These are phyloP conservation scores for Aspergillus nidulans DNA, from an alignment of 495 filamentous ascomycete species.

Conservation along the genomic window DNA sequence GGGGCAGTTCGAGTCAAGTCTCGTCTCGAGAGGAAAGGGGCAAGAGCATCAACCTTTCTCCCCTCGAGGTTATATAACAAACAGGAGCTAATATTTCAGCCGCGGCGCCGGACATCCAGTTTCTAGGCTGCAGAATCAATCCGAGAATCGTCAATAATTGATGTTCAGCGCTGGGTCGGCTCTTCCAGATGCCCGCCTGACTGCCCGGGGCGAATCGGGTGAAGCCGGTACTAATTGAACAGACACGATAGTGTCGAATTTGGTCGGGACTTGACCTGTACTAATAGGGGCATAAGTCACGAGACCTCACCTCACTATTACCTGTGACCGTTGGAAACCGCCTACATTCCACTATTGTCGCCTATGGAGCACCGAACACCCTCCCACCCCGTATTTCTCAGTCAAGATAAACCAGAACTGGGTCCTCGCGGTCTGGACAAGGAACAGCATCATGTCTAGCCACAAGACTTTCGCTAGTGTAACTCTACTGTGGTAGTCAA, in stretches of 20 bases:
- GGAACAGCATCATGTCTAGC: too few species aligned
- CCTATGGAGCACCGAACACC: not conserved
- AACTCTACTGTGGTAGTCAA: not conserved
- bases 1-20: constrained; percentile 11
- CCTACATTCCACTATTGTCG: not conserved
- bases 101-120: not conserved
- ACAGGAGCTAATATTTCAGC: not conserved
- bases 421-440: too few species aligned
- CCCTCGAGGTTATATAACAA: not conserved
- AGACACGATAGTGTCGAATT: not conserved
- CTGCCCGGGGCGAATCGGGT: not conserved
- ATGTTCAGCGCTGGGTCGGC: not conserved
- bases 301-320: not conserved
- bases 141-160: not conserved
- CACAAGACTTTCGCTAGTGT: not conserved
- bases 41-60: not conserved
- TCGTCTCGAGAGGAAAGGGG: not conserved
- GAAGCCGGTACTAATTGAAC: not conserved
- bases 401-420: not conserved
- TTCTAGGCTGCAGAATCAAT: not conserved
- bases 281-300: not conserved
- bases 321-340: too few species aligned
- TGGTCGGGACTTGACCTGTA: not conserved
- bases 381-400: not conserved
- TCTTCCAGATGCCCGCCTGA: not conserved